A percentile compares a stretch with the other conserved stretches of the same genome.
Evolutionary conservation across 345 rosid genomes (phyloP).

Genomic region (Aethionema arabicum): DNA sequence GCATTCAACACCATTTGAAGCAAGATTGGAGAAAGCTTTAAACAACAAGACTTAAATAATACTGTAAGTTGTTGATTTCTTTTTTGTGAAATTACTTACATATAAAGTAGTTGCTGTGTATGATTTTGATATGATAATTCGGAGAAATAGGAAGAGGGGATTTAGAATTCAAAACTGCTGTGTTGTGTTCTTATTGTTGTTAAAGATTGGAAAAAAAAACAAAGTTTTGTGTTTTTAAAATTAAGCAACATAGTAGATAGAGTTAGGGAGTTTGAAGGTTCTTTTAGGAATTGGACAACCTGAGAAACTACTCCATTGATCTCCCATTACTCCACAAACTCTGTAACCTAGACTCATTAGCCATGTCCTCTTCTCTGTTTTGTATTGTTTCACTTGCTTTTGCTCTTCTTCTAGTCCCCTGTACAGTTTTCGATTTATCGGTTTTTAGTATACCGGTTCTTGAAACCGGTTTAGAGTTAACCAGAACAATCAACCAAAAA

Average conservation of each 20-base stretch:
- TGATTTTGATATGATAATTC: conserved; percentile 4
- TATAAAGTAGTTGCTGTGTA: neutral
- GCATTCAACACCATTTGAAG: conserved; percentile 93
- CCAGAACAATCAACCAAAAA: neutral
- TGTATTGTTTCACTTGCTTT: conserved; percentile 62
- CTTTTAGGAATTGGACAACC: conserved; percentile 68
- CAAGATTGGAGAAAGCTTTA: conserved; percentile 92
- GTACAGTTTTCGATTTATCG: conserved; percentile 23
- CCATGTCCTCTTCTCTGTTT: conserved; percentile 51
- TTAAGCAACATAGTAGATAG: conserved; percentile 61
- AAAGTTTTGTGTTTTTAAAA: conserved; percentile 17
- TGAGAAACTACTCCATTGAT: conserved; percentile 75
- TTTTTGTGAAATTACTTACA: too few relatives aligned
- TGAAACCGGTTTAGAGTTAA: neutral
- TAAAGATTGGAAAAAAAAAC: conserved; percentile 8
- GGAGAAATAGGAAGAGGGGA: conserved; percentile 11
- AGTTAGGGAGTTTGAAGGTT: conserved; percentile 89
- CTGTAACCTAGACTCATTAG: conserved; percentile 61
- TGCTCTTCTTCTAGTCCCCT: conserved; percentile 67
- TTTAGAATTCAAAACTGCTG: conserved; percentile 5
- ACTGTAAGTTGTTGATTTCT: neutral
- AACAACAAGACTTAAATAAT: conserved; percentile 32
- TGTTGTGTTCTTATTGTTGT: conserved; percentile 4
- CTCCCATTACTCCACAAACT: conserved; percentile 77
- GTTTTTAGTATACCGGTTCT: conserved; percentile 17